phyloP scores from a whole-genome alignment of 108 stramenopile genomes.

The Skeletonema marinoi region DNA sequence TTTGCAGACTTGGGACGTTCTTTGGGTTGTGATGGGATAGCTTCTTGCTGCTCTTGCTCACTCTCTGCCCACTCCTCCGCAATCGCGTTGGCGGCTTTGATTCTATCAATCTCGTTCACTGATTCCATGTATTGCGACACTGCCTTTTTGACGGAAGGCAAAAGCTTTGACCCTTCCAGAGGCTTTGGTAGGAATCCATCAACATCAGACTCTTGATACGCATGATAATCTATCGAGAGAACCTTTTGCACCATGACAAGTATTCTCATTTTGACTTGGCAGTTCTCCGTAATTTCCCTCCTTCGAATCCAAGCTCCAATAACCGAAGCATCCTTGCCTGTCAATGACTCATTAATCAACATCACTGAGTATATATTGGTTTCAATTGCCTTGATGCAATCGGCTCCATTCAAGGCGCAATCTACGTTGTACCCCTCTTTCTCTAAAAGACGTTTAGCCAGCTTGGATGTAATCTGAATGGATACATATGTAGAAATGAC shows the following conservation, averaged over 20 bases:
- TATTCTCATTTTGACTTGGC: slow-evolving; percentile 39
- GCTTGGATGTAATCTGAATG: slow-evolving; percentile 34
- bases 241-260: slow-evolving; percentile 41
- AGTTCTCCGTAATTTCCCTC: slow-evolving; percentile 28
- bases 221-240: slow-evolving; percentile 36
- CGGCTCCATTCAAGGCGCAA: slow-evolving; percentile 36
- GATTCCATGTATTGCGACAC: slow-evolving; percentile 25
- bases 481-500: background rate
- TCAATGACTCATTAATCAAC: slow-evolving; percentile 36
- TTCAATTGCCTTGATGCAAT: slow-evolving; percentile 42
- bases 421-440: slow-evolving; percentile 55
- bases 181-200: slow-evolving; percentile 51
- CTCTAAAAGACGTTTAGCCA: slow-evolving; percentile 49
- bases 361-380: slow-evolving; percentile 30
- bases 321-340: slow-evolving; percentile 39
- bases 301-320: slow-evolving; percentile 40
- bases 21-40: background rate
- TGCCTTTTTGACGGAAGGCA: slow-evolving; percentile 35
- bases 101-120: slow-evolving; percentile 6
- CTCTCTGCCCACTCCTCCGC: background rate
- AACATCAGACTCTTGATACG: slow-evolving; percentile 20
- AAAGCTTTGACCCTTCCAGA: slow-evolving; percentile 40
- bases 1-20: background rate
- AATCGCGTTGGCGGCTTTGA: slow-evolving; percentile 8
- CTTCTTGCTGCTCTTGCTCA: background rate